Conservation (phyloP, 179 eudicot genomes). For the Dionaea muscipula region DNA sequence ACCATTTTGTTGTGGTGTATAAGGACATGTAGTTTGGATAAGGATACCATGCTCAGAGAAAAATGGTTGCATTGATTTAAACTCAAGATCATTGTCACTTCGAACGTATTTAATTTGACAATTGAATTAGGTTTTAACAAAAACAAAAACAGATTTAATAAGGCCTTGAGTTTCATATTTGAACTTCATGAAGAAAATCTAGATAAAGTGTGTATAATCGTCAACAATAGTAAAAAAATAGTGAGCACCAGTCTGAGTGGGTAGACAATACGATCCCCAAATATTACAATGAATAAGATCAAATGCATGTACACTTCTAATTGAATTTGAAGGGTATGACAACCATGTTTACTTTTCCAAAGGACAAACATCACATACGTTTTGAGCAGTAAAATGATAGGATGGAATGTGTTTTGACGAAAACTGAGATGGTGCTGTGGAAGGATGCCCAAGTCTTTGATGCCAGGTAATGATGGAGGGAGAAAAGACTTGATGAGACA, state of each 20-base stretch:
- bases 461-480: no score
- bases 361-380: no score
- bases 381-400: no score
- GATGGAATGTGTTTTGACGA: no score
- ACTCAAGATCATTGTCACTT: constrained; percentile 7
- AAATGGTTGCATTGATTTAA: not conserved
- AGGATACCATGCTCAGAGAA: not conserved
- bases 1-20: constrained; percentile 4
- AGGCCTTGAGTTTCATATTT: no score
- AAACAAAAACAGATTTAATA: not conserved
- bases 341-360: no score
- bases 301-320: no score
- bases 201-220: not conserved
- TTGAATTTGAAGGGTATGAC: no score
- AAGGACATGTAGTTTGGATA: not conserved
- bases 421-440: no score
- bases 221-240: constrained; percentile 10
- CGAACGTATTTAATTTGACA: not conserved
- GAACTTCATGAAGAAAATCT: constrained; percentile 1
- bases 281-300: constrained; percentile 2
- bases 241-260: not conserved
- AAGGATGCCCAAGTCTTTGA: no score
- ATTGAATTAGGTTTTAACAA: not conserved
- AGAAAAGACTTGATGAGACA: no score
- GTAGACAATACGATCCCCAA: constrained; percentile 5